Base-by-base conservation (phyloP, 2,329 filamentous ascomycete species). In the Chaetomiaceae sp. region DNA sequence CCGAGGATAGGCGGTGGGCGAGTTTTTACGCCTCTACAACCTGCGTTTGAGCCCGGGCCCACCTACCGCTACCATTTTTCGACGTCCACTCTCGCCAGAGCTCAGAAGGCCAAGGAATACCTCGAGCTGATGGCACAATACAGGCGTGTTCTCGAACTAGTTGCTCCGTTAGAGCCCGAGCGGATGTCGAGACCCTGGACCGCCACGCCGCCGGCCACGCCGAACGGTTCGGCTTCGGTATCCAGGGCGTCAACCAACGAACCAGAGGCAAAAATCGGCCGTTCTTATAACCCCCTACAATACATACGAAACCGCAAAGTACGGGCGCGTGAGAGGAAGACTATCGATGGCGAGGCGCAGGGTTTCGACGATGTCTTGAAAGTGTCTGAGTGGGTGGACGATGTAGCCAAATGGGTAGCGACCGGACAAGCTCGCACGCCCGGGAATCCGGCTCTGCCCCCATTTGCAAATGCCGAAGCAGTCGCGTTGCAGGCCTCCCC, bases 281-380 rank as follows among this genome's bases (percentile, higher is more conserved):
- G 91, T 48, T 72, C 76, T 2, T 97, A 97, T 67, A 96, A 99
- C 66, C 94, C 92, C 4, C 72, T 99, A 21, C 94, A 97, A 68
- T 90, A 90, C 62, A 87, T 97, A 51, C 85, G 94, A 18, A 97
- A 99, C 65, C 81, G 92, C 43, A 92, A 91, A 66, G 81, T 94
- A 11, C 80, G 94, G 57, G 86, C 86, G 23, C 81, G 91, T 14
- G 89, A 95, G 70, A 81, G 89, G 36, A 85, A 81, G 59, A 71
- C 79, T 0, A 85, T 96, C 30, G 82, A 94, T 62, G 84, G 87
- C 14, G 84, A 89, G 57, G 76, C 78, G 1, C 85, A 88, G 60
- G 89, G 88, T 1, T 97, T 95, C 73, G 77, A 81, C 34, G 85
- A 96, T 67, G 74, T 89, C 1, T 75, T 80, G 3, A 80, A 75